Percentiles rank a stretch among this genome's conserved stretches.
Conservation (phyloP, 208 protist genomes). For the Polymyxa betae region DNA sequence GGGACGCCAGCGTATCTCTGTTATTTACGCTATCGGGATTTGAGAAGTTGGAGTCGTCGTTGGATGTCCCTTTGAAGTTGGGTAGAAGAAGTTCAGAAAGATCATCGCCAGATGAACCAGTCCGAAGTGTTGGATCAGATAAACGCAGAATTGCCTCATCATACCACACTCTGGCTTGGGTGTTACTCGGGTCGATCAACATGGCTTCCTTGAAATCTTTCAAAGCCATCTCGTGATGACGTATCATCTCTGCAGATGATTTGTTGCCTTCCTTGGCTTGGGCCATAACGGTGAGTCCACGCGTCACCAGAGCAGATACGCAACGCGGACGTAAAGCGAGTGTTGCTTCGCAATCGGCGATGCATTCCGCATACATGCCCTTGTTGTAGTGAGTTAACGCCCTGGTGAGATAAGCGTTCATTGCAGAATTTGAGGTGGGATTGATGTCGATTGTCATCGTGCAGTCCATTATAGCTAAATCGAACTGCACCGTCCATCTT, state of each 20-base stretch:
- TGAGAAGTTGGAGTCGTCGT: background rate
- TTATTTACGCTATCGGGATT: background rate
- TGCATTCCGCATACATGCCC: background rate
- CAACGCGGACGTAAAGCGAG: conserved; percentile 16
- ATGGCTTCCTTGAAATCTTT: conserved; percentile 37
- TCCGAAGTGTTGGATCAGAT: background rate
- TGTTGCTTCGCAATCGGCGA: conserved; percentile 41
- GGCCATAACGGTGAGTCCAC: conserved; percentile 8
- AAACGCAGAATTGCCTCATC: conserved; percentile 8
- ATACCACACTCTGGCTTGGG: conserved; percentile 24
- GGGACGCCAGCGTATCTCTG: background rate
- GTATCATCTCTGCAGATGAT: background rate
- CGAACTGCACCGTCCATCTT: background rate
- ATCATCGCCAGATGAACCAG: background rate
- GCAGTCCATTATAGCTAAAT: conserved; percentile 40
- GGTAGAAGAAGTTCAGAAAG: background rate
- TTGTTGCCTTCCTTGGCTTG: conserved; percentile 18
- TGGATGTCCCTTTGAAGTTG: background rate
- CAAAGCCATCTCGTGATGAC: background rate
- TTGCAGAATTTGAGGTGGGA: background rate
- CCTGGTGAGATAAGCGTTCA: conserved; percentile 27
- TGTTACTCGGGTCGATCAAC: conserved; percentile 23
- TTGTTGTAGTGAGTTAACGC: conserved; percentile 48
- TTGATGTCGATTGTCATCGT: conserved; percentile 51
- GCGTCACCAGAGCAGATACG: conserved; percentile 27